phyloP scores from a whole-genome alignment of 306 rosid species.

The Cucurbita maxima region DNA sequence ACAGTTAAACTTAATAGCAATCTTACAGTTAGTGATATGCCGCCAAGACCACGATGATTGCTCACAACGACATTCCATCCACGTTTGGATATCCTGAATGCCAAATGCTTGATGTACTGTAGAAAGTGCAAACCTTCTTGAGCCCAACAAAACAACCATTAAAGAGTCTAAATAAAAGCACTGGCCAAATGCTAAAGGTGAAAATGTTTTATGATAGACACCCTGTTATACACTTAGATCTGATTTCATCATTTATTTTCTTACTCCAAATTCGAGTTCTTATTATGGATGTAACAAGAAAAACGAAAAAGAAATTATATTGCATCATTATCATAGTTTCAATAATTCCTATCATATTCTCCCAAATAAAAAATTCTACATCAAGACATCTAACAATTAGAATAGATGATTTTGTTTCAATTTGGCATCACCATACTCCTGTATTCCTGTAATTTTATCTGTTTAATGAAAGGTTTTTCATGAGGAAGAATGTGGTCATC shows the following conservation, averaged over 20 bases:
- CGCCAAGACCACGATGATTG: constrained; percentile 94
- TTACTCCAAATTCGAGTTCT: background rate
- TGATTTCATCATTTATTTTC: background rate
- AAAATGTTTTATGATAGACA: background rate
- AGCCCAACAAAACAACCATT: constrained; percentile 3
- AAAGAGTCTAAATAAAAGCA: background rate
- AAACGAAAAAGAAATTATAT: background rate
- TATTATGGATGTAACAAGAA: background rate
- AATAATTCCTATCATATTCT: background rate
- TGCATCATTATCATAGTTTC: background rate
- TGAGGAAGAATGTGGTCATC: background rate
- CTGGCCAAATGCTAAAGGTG: background rate
- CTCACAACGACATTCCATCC: constrained; percentile 80
- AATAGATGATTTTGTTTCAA: background rate
- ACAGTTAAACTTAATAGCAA: background rate
- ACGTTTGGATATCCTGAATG: constrained; percentile 49
- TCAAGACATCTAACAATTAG: background rate
- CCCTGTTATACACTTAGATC: background rate
- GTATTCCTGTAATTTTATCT: background rate
- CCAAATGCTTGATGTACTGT: constrained; percentile 93
- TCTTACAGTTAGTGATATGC: constrained; percentile 86
- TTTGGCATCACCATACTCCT: background rate
- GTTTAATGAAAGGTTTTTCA: background rate
- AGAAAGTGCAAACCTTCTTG: background rate
- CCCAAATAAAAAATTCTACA: background rate